Base-by-base conservation (phyloP, 139 green algal species). In the Protoeuglena noctilucae region DNA sequence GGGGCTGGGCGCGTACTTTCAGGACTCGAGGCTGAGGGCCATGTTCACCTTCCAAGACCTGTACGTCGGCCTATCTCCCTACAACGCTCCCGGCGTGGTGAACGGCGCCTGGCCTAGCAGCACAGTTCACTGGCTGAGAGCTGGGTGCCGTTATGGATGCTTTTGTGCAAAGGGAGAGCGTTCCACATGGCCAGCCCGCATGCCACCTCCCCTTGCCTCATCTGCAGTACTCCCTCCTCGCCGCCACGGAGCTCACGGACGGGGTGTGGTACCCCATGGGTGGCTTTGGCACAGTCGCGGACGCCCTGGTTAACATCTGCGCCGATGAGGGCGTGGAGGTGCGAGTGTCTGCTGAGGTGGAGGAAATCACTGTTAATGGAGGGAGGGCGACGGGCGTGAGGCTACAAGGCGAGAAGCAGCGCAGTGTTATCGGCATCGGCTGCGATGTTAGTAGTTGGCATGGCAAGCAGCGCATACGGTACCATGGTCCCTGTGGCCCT, bases 201-300 rank as follows among this genome's bases (percentile, higher is more conserved):
- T n/a, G n/a, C n/a, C n/a, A n/a, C n/a, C n/a, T n/a, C n/a, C n/a
- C n/a, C 7, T 53, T 53, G 59, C 48, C 28, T 48, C 56, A n/a
- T n/a, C n/a, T n/a, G n/a, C n/a, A n/a, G 29, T 93, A 86, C 69
- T 73, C 52, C 40, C 56, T 94, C 45, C 71, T 94, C 25, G 84
- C 82, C 0, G 85, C 75, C 23, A 93, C 84, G 4, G 85, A 94
- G 64, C 60, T 93, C 24, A 87, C 69, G 4, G 85, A 94, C 47
- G 85, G 84, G 2, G 80, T 94, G 17, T 91, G 61, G 66, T 87
- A 90, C 63, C 83, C 85, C 0, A 40, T 73, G 23, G 83, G 85
- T 12, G 83, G 85, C 16, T 94, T 94, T 54, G 40, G 53, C 1
- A 67, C n/a, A n/a, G n/a, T n/a, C n/a, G n/a, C n/a, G n/a, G n/a